Conservation (phyloP, 2,329 filamentous ascomycete genomes). For the Trichophyton benhamiae region DNA sequence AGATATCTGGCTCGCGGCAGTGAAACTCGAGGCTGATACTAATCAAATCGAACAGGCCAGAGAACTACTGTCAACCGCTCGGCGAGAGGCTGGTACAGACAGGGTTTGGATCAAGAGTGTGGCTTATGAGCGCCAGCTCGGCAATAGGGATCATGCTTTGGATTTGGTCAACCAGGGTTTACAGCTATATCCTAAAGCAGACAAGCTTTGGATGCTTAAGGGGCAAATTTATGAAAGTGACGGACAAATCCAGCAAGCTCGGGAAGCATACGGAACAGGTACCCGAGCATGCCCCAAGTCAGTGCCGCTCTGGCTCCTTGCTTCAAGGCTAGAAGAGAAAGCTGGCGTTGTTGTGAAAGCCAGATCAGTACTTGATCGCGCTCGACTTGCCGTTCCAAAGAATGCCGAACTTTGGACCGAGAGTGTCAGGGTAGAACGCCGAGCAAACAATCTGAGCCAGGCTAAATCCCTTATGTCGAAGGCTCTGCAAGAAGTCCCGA, state of each 20-base stretch:
- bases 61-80: conserved; percentile 66
- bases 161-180: conserved; percentile 79
- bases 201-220: conserved; percentile 98
- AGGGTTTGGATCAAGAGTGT: conserved; percentile 96
- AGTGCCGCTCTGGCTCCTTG: conserved; percentile 79
- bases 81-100: conserved; percentile 82
- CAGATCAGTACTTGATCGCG: conserved; percentile 83
- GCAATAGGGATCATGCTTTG: conserved; percentile 66
- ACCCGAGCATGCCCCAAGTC: conserved; percentile 77
- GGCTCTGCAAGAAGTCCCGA: conserved; percentile 81
- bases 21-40: conserved; percentile 90
- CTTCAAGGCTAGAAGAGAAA: conserved; percentile 75
- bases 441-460: conserved; percentile 58
- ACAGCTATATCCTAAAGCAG: conserved; percentile 68
- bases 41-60: conserved; percentile 70
- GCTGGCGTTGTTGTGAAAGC: conserved; percentile 78
- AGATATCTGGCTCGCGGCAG: conserved; percentile 92
- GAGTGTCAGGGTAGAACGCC: conserved; percentile 81
- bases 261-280: conserved; percentile 79
- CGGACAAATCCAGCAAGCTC: conserved; percentile 66
- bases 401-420: conserved; percentile 79
- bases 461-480: conserved; percentile 88
- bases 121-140: conserved; percentile 77
- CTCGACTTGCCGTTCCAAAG: conserved; percentile 75
- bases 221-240: conserved; percentile 90